These are phyloP conservation scores for Lachancea sp. DNA, from an alignment of 805 yeast genomes.

Conservation along the genomic window DNA sequence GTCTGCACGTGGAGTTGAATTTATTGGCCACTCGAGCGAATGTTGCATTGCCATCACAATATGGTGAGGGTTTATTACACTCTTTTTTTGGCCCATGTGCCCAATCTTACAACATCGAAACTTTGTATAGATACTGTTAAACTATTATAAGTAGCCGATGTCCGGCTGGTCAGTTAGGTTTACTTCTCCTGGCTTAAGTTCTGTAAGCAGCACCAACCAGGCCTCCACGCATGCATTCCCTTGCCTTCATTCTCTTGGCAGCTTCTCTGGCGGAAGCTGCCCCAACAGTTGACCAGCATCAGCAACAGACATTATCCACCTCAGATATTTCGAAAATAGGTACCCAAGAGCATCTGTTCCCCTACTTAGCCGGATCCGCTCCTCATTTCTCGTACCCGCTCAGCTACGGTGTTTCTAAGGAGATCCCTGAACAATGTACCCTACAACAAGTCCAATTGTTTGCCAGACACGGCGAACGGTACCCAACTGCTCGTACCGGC, in stretches of 20 bases:
- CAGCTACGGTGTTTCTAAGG: conserved; percentile 49
- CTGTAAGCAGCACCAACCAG: too few species aligned
- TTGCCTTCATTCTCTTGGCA: conserved; percentile 1
- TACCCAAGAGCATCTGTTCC: conserved; percentile 34
- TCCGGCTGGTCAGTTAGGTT: too few species aligned
- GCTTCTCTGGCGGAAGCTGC: conserved; percentile 7
- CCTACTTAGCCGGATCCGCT: conserved; percentile 48
- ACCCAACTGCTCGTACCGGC: conserved; percentile 44
- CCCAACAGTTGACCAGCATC: neutral
- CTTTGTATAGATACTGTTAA: too few species aligned
- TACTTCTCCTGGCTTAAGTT: too few species aligned
- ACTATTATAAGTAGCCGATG: too few species aligned
- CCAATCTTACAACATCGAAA: too few species aligned
- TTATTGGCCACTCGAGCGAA: too few species aligned
- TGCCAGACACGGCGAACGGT: conserved; percentile 78
- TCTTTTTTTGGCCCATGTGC: too few species aligned
- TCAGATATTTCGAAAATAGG: conserved; percentile 9
- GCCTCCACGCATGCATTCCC: neutral
- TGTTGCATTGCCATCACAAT: too few species aligned
- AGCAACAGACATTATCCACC: neutral
- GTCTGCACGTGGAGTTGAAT: too few species aligned
- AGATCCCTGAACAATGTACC: conserved; percentile 42
- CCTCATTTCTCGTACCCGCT: conserved; percentile 45
- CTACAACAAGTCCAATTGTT: conserved; percentile 65
- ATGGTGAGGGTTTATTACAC: too few species aligned